phyloP scores from a whole-genome alignment of 345 rosid species.

The Ricinus communis region DNA sequence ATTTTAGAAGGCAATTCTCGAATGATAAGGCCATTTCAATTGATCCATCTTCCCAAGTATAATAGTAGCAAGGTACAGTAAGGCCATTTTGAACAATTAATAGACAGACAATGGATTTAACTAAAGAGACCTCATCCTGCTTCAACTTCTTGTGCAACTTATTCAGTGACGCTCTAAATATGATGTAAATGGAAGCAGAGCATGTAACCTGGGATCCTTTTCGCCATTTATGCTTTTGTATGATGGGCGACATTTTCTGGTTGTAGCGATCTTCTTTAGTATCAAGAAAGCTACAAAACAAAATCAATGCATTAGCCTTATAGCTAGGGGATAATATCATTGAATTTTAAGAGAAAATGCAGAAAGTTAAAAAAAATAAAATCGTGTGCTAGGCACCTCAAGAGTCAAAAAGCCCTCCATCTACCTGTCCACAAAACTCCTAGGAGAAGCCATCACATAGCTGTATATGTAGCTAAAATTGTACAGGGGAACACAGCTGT shows the following conservation, averaged over 20 bases:
- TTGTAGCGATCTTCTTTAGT: conserved; percentile 68
- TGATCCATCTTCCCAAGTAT: not conserved
- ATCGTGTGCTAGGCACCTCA: conserved; percentile 38
- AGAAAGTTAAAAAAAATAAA: not conserved
- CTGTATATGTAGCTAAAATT: conserved; percentile 77
- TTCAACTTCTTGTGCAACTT: no score
- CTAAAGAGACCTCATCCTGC: no score
- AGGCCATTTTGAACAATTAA: no score
- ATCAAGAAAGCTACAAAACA: conserved; percentile 62
- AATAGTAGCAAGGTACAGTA: no score
- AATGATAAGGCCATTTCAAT: no score
- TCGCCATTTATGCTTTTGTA: conserved; percentile 67
- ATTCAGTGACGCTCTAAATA: no score
- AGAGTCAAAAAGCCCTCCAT: conserved; percentile 37
- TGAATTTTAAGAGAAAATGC: conserved; percentile 13
- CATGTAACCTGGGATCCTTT: conserved; percentile 87
- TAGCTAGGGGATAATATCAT: not conserved
- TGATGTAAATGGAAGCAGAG: conserved; percentile 5
- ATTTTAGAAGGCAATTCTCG: no score
- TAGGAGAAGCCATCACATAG: conserved; percentile 74
- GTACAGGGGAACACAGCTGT: conserved; percentile 91
- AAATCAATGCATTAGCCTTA: conserved; percentile 2
- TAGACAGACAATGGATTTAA: no score
- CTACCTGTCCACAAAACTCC: conserved; percentile 96
- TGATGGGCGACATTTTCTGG: conserved; percentile 65